These are phyloP conservation scores for Neonothopanus nambi DNA, from an alignment of 1,284 basidiomycete genomes.

Conservation along the genomic window DNA sequence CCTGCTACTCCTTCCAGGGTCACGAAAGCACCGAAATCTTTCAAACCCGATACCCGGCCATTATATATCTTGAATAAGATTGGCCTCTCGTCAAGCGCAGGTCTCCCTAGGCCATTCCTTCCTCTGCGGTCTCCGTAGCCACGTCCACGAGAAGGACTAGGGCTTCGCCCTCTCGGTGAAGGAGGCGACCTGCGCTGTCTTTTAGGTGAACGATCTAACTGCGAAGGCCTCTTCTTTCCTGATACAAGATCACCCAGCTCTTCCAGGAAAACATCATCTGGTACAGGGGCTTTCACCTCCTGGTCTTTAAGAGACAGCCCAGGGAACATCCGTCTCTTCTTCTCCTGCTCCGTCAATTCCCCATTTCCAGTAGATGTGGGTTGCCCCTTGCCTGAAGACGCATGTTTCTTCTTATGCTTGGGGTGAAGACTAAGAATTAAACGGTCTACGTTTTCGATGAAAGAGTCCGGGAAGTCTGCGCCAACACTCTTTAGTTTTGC, in stretches of 20 bases:
- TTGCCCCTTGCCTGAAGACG: conserved; percentile 44
- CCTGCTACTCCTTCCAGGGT: conserved; percentile 85
- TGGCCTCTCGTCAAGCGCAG: conserved; percentile 75
- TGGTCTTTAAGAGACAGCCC: conserved; percentile 86
- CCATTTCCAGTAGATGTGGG: conserved; percentile 34
- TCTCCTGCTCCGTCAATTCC: conserved; percentile 63
- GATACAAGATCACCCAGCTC: conserved; percentile 89
- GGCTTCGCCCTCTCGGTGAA: conserved; percentile 49
- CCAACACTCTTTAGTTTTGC: conserved; percentile 78
- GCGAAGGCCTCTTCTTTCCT: conserved; percentile 57
- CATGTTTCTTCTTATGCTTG: conserved; percentile 82
- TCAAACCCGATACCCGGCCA: conserved; percentile 83
- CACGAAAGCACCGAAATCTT: conserved; percentile 97
- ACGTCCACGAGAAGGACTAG: conserved; percentile 55
- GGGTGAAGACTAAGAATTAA: conserved; percentile 95
- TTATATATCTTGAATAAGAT: conserved; percentile 94
- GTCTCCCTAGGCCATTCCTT: conserved; percentile 36
- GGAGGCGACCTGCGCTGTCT: conserved; percentile 52
- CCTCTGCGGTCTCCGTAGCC: conserved; percentile 42
- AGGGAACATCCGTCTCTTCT: conserved; percentile 86
- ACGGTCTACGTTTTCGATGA: conserved; percentile 91
- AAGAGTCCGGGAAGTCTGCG: conserved; percentile 87
- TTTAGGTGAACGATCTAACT: conserved; percentile 55
- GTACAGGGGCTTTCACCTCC: conserved; percentile 53
- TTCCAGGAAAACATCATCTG: conserved; percentile 71